phyloP scores from a whole-genome alignment of 495 filamentous ascomycete genomes.

The Lophiostoma macrostomum region DNA sequence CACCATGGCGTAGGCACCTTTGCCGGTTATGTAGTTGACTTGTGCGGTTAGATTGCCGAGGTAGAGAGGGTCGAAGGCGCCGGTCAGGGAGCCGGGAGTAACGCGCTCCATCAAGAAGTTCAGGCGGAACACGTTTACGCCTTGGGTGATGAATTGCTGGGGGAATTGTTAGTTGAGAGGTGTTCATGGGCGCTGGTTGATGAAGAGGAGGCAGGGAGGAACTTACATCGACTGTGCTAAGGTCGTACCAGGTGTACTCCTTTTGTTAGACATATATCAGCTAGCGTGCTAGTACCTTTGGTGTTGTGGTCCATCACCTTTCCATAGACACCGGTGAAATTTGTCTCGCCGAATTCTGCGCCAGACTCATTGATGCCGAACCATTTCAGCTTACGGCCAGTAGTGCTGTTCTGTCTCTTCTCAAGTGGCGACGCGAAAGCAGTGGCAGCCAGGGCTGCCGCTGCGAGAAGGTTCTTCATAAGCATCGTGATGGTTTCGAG shows the following conservation, averaged over 20 bases:
- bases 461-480: constrained; percentile 13
- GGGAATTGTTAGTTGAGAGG: background rate
- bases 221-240: constrained; percentile 27
- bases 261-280: no score
- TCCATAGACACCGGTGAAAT: constrained; percentile 30
- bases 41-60: constrained; percentile 47
- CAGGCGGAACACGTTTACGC: constrained; percentile 71
- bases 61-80: constrained; percentile 44
- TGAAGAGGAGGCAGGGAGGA: background rate
- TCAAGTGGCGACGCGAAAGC: constrained; percentile 16
- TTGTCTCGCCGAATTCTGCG: constrained; percentile 30
- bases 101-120: constrained; percentile 72
- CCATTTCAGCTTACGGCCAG: constrained; percentile 27
- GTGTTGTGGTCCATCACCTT: no score
- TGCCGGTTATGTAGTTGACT: constrained; percentile 54
- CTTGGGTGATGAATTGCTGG: constrained; percentile 56
- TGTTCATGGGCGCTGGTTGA: background rate
- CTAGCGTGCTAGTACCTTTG: no score
- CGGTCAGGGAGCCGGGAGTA: constrained; percentile 51
- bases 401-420: constrained; percentile 2
- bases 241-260: constrained; percentile 32
- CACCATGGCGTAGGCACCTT: constrained; percentile 64
- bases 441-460: background rate
- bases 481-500: constrained; percentile 12
- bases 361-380: constrained; percentile 33